Conservation (phyloP, 129 eudicot genomes). For the Artemisia argyi region DNA sequence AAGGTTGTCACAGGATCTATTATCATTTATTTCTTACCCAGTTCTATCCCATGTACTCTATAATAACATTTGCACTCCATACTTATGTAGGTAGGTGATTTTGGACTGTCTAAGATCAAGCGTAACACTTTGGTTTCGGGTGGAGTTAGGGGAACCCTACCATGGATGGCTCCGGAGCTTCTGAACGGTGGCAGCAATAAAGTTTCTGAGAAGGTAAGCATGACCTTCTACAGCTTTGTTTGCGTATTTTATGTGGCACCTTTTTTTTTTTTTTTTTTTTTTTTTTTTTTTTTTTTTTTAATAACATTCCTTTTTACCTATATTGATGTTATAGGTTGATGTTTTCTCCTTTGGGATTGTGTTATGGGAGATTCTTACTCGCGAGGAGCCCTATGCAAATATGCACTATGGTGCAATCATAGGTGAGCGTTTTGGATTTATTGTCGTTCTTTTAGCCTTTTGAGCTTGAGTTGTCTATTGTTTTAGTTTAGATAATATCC, state of each 20-base stretch:
- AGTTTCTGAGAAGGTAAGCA: constrained; percentile 87
- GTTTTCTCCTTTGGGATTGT: constrained; percentile 96
- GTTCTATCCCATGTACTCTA: not conserved
- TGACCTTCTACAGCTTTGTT: constrained; percentile 1
- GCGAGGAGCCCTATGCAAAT: constrained; percentile 96
- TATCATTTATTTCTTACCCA: not conserved
- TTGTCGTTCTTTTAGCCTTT: constrained; percentile 5
- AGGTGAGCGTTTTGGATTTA: constrained; percentile 47
- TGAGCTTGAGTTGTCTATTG: constrained; percentile 6
- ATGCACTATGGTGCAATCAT: constrained; percentile 98
- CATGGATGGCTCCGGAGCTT: constrained; percentile 99
- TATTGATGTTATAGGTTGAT: constrained; percentile 63
- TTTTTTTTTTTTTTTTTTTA: not conserved
- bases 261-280: not conserved
- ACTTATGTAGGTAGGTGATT: constrained; percentile 77
- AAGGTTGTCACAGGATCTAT: constrained; percentile 49
- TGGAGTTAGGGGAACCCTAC: constrained; percentile 97
- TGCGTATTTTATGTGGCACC: not conserved
- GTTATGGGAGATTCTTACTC: constrained; percentile 97
- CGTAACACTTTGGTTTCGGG: constrained; percentile 96
- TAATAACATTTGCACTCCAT: constrained; percentile 13
- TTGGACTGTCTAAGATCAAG: constrained; percentile 92
- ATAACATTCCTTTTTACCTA: not conserved
- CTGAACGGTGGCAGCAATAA: constrained; percentile 90
- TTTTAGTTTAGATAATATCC: constrained; percentile 8